Conservation (phyloP, 768 basidiomycete species). For the Termitomyces heimii region DNA sequence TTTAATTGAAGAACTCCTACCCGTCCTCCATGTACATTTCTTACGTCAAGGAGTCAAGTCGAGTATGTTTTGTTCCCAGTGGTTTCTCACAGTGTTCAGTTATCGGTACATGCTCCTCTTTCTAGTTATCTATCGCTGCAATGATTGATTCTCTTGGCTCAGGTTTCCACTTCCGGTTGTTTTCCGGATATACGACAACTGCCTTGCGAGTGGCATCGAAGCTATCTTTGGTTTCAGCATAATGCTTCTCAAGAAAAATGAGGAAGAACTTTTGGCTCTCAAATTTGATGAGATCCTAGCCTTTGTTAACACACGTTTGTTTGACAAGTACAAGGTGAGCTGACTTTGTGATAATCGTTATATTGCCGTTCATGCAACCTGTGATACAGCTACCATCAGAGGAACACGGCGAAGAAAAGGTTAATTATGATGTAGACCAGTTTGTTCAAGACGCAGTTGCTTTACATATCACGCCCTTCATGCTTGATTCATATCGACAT, state of each 20-base stretch:
- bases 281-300: constrained; percentile 90
- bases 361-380: background rate
- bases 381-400: constrained; percentile 21
- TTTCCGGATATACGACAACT: constrained; percentile 94
- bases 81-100: constrained; percentile 97
- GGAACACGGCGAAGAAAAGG: constrained; percentile 19
- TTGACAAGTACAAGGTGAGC: constrained; percentile 70
- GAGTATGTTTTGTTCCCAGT: constrained; percentile 98
- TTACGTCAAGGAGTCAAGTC: constrained; percentile 92
- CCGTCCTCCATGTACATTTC: constrained; percentile 91
- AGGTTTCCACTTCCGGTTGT: constrained; percentile 95
- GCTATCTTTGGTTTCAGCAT: constrained; percentile 95
- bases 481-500: constrained; percentile 85
- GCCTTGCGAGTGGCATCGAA: constrained; percentile 94
- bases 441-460: constrained; percentile 87
- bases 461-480: constrained; percentile 88
- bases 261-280: constrained; percentile 66
- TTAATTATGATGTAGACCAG: constrained; percentile 63
- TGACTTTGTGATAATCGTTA: constrained; percentile 1
- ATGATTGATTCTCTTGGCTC: constrained; percentile 2
- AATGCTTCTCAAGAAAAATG: constrained; percentile 81
- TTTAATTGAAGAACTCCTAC: constrained; percentile 85
- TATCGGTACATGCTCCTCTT: constrained; percentile 56
- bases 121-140: background rate
- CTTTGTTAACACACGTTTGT: constrained; percentile 75